These are phyloP conservation scores for Rubia tinctorum DNA, from an alignment of 305 asterid species.

Conservation along the genomic window DNA sequence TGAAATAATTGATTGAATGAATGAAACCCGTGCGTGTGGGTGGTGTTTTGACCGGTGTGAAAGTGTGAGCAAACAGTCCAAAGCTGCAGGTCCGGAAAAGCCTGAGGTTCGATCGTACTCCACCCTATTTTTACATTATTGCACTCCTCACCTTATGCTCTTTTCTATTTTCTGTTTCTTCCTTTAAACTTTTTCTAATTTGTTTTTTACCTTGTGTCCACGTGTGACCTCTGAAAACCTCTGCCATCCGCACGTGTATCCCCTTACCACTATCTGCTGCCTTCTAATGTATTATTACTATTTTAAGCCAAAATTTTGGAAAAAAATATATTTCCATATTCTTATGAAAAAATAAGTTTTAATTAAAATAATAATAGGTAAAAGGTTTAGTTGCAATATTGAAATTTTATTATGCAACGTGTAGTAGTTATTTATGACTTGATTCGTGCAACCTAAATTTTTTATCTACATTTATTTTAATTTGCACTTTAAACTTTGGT, in stretches of 20 bases:
- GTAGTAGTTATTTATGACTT: no score
- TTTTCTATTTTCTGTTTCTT: background rate
- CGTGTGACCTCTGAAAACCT: slow-evolving; percentile 11
- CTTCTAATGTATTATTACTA: no score
- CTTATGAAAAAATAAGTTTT: no score
- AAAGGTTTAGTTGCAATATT: no score
- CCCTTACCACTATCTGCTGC: background rate
- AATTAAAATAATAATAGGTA: no score
- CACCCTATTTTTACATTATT: background rate
- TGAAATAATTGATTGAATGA: background rate
- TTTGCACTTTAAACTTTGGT: no score
- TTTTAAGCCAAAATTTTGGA: no score
- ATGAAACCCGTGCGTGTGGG: background rate
- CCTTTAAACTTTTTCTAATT: background rate
- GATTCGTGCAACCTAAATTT: no score
- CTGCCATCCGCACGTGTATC: slow-evolving; percentile 9
- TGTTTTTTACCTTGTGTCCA: background rate
- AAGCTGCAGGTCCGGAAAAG: background rate
- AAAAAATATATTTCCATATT: no score
- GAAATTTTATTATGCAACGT: no score
- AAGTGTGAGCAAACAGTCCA: background rate
- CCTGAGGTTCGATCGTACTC: background rate
- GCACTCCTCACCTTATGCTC: slow-evolving; percentile 13
- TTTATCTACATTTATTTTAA: no score
- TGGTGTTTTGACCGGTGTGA: background rate